Evolutionary conservation across 352 stramenopile species (phyloP).

Genomic region (Thraustochytrium striatum): DNA sequence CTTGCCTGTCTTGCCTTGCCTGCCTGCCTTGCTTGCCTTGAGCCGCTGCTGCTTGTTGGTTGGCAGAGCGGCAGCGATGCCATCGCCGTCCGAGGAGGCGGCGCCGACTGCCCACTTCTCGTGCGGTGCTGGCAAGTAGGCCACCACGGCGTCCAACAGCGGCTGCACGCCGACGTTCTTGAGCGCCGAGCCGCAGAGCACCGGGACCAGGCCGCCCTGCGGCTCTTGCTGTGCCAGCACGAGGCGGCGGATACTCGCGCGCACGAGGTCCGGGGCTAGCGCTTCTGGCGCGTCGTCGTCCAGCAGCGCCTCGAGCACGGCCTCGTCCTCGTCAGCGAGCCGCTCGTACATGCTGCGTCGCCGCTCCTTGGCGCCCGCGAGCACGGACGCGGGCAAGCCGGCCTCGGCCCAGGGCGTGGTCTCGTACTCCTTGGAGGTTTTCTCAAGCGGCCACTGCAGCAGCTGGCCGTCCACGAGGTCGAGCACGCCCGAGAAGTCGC

Average conservation of each 20-base stretch:
- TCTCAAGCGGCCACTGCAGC: background rate
- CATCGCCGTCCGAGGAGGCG: background rate
- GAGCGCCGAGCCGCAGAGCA: constrained; percentile 97
- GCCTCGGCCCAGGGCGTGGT: too few species aligned
- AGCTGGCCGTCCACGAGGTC: constrained; percentile 7
- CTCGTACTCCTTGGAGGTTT: constrained; percentile 8
- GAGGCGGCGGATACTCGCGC: background rate
- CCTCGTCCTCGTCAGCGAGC: constrained; percentile 5
- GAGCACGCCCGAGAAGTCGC: background rate
- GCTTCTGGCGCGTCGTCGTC: background rate
- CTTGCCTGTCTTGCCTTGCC: constrained; percentile 64
- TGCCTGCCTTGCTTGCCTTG: background rate
- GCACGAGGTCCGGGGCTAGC: background rate
- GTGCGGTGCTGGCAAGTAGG: constrained; percentile 88
- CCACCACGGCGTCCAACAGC: constrained; percentile 92
- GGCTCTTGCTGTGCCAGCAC: background rate
- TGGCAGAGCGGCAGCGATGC: background rate
- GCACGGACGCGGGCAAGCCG: background rate
- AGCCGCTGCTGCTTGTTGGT: background rate
- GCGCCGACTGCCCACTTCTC: constrained; percentile 15
- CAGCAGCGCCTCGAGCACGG: background rate
- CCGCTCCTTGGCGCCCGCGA: background rate
- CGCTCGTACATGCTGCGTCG: background rate
- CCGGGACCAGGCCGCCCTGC: constrained; percentile 94
- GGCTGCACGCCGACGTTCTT: constrained; percentile 76